phyloP scores from a whole-genome alignment of 2,329 filamentous ascomycete species.

The Arthrobotrys conoides region DNA sequence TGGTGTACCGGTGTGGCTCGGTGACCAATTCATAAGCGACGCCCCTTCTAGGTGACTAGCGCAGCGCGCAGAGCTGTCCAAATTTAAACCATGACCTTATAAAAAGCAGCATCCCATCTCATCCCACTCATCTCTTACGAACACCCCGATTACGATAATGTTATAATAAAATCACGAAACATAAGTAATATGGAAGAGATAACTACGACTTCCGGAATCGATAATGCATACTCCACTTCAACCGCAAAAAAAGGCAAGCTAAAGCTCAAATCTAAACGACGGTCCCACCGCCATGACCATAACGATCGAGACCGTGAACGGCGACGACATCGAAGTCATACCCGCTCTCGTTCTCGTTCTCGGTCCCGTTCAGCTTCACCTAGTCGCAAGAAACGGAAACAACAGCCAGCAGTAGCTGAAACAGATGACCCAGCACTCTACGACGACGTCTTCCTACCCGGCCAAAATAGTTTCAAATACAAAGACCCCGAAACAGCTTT shows the following conservation, averaged over 20 bases:
- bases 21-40: conserved; percentile 17
- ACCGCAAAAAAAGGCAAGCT: conserved; percentile 57
- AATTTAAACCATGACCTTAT: conserved; percentile 6
- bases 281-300: conserved; percentile 33
- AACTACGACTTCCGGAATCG: conserved; percentile 24
- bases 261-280: conserved; percentile 50
- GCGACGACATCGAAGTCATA: conserved; percentile 46
- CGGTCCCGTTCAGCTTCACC: conserved; percentile 64
- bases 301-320: conserved; percentile 18
- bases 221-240: conserved; percentile 49
- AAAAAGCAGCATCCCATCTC: neutral
- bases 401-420: conserved; percentile 61
- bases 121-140: neutral
- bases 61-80: neutral
- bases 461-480: conserved; percentile 65
- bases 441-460: conserved; percentile 67
- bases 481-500: conserved; percentile 83
- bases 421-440: conserved; percentile 66
- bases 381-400: conserved; percentile 56
- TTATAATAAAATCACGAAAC: conserved; percentile 24
- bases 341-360: conserved; percentile 38
- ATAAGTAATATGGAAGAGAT: conserved; percentile 27
- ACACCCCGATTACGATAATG: conserved; percentile 12
- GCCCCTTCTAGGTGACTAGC: neutral
- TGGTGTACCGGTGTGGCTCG: conserved; percentile 19